phyloP scores from a whole-genome alignment of 1,139 yeast genomes.

The Candida pseudocylindracea region DNA sequence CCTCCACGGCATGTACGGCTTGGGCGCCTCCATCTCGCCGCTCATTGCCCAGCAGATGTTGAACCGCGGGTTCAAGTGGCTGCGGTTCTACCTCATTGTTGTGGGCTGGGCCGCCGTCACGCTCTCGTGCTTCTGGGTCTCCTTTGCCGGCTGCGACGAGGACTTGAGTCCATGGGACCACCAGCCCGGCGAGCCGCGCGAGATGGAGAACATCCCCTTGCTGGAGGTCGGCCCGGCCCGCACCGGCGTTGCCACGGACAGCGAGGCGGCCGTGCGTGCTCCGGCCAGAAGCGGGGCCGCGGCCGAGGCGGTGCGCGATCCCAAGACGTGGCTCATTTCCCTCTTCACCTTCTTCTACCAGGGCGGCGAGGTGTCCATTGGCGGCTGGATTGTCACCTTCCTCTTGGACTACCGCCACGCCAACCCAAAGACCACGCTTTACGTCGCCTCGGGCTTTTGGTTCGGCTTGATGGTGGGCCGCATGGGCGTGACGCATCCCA shows the following conservation, averaged over 20 bases:
- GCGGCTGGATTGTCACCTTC: slow-evolving; percentile 53
- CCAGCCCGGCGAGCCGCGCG: slow-evolving; percentile 1
- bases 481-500: slow-evolving; percentile 17
- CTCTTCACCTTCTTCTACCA: slow-evolving; percentile 36
- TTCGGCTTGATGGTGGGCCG: slow-evolving; percentile 46
- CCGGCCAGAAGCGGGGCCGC: too few relatives aligned
- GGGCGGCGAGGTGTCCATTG: slow-evolving; percentile 47
- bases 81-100: slow-evolving; percentile 25
- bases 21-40: slow-evolving; percentile 43
- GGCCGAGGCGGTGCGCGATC: slow-evolving; percentile 12
- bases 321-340: slow-evolving; percentile 30
- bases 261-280: neutral
- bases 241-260: slow-evolving; percentile 1
- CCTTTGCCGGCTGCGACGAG: slow-evolving; percentile 19
- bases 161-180: slow-evolving; percentile 16
- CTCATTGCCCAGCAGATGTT: slow-evolving; percentile 31
- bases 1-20: slow-evolving; percentile 38
- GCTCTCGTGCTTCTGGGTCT: slow-evolving; percentile 7
- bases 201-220: slow-evolving; percentile 1
- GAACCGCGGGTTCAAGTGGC: slow-evolving; percentile 25
- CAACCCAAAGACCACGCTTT: slow-evolving; percentile 21
- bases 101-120: slow-evolving; percentile 14
- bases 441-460: slow-evolving; percentile 55
- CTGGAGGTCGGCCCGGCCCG: slow-evolving; percentile 1
- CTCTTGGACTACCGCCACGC: slow-evolving; percentile 34